Evolutionary conservation across 371 early-diverging fungal genomes (phyloP).

Genomic region (Mucor plumbeus): DNA sequence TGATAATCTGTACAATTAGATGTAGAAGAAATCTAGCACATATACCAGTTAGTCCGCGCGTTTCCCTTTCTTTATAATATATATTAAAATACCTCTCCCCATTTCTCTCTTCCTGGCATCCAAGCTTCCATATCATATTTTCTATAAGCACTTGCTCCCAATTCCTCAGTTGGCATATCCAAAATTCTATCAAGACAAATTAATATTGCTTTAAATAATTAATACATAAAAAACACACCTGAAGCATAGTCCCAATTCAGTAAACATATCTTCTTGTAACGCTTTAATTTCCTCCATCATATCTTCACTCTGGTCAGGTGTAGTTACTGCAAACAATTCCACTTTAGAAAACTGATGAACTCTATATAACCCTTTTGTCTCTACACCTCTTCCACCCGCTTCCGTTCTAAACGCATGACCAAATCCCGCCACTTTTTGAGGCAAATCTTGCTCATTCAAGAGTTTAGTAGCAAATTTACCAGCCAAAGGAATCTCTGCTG

Average conservation of each 20-base stretch:
- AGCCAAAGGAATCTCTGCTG: conserved; percentile 93
- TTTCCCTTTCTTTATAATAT: neutral
- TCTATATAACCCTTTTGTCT: conserved; percentile 88
- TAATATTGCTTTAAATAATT: neutral
- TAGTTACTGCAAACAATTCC: conserved; percentile 85
- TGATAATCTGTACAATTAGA: conserved; percentile 94
- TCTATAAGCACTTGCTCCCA: conserved; percentile 90
- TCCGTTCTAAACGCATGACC: conserved; percentile 91
- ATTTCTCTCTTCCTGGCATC: conserved; percentile 87
- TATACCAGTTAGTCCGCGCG: neutral
- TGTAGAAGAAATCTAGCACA: conserved; percentile 70
- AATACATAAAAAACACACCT: conserved; percentile 57
- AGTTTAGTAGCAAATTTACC: conserved; percentile 77
- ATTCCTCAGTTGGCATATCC: conserved; percentile 92
- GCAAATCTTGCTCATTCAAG: conserved; percentile 63
- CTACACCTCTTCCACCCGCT: conserved; percentile 83
- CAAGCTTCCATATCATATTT: conserved; percentile 96
- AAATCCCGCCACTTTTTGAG: conserved; percentile 76
- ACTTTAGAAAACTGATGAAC: conserved; percentile 96
- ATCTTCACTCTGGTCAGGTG: conserved; percentile 65
- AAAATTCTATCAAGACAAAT: conserved; percentile 60
- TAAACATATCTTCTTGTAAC: conserved; percentile 80
- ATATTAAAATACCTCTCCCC: conserved; percentile 80
- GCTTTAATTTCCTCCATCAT: conserved; percentile 73
- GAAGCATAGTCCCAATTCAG: conserved; percentile 82